Conservation (phyloP, 495 filamentous ascomycete species). For the Annulohypoxylon nitens region DNA sequence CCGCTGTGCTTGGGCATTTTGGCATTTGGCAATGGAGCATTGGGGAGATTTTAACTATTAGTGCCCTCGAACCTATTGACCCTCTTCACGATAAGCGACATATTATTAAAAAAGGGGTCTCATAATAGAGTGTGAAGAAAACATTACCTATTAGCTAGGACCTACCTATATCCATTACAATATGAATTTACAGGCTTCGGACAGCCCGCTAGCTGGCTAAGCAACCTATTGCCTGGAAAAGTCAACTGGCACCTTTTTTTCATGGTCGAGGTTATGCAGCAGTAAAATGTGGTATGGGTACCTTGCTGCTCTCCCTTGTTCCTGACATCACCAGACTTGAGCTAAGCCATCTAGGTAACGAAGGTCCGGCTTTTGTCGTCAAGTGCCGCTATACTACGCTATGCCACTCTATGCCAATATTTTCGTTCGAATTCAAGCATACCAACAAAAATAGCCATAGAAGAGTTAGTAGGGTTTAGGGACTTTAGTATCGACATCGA, state of each 20-base stretch:
- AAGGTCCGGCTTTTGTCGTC: slow-evolving; percentile 21
- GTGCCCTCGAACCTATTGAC: background rate
- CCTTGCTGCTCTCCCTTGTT: slow-evolving; percentile 42
- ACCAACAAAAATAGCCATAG: slow-evolving; percentile 15
- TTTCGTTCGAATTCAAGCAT: slow-evolving; percentile 11
- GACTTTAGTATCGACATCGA: slow-evolving; percentile 27
- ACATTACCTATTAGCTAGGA: background rate
- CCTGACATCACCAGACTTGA: slow-evolving; percentile 43
- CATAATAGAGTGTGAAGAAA: background rate
- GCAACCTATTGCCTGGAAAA: background rate
- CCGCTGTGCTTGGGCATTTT: slow-evolving; percentile 26
- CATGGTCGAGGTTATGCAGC: background rate
- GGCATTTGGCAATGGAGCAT: background rate
- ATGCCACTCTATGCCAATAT: background rate
- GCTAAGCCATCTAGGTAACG: slow-evolving; percentile 25
- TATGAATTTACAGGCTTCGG: background rate
- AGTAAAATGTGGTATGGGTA: slow-evolving; percentile 25
- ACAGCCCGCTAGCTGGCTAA: background rate
- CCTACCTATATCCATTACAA: too few species aligned
- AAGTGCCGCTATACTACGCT: slow-evolving; percentile 40
- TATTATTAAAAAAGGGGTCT: slow-evolving; percentile 1
- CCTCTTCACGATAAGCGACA: background rate
- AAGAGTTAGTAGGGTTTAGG: slow-evolving; percentile 8
- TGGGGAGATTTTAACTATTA: background rate
- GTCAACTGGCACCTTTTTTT: background rate